These are phyloP conservation scores for Fusarium dlaminii DNA, from an alignment of 2,329 filamentous ascomycete genomes.

Conservation along the genomic window DNA sequence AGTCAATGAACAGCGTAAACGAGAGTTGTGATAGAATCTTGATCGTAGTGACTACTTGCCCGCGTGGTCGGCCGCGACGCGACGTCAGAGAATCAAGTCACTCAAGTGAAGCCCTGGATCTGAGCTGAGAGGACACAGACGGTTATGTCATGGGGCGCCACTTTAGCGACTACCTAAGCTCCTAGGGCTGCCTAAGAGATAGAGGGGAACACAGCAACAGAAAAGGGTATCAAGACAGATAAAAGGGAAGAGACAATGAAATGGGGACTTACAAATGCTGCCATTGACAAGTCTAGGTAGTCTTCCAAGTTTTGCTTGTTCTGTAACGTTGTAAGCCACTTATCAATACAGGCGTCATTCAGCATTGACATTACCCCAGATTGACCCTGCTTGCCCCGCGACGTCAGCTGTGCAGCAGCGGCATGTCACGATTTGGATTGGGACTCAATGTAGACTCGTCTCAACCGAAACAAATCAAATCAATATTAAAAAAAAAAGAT, in stretches of 20 bases:
- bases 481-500: neutral
- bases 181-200: neutral
- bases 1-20: neutral
- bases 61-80: slow-evolving; percentile 34
- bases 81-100: slow-evolving; percentile 36
- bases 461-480: neutral
- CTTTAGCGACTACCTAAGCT: slow-evolving; percentile 12
- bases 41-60: slow-evolving; percentile 1
- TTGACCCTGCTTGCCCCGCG: slow-evolving; percentile 27
- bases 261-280: slow-evolving; percentile 47
- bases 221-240: neutral
- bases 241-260: neutral
- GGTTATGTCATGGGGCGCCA: slow-evolving; percentile 41
- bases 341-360: slow-evolving; percentile 45
- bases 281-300: slow-evolving; percentile 41
- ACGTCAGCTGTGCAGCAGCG: slow-evolving; percentile 25
- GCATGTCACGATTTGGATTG: slow-evolving; percentile 9
- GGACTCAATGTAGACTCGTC: neutral
- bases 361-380: slow-evolving; percentile 32
- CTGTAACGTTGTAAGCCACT: slow-evolving; percentile 36
- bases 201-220: neutral
- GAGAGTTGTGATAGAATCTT: slow-evolving; percentile 2
- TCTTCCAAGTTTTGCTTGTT: slow-evolving; percentile 37
- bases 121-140: slow-evolving; percentile 12
- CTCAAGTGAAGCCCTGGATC: slow-evolving; percentile 13